Conservation (phyloP, 306 rosid species). For the Rosa lucieae region DNA sequence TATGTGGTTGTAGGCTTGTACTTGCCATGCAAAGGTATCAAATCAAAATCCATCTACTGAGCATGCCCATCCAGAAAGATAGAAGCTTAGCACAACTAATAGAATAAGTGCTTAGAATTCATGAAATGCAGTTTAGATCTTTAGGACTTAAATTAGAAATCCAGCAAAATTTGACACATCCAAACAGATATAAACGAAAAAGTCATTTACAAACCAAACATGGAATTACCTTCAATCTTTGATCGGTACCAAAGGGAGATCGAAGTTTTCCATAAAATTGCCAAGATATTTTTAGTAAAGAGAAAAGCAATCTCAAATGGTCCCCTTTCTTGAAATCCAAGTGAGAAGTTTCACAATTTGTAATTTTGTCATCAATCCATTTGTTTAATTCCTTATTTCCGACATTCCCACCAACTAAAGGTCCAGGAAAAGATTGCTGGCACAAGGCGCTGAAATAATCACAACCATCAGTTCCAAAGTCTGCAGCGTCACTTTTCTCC, state of each 20-base stretch:
- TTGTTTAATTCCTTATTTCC: constrained; percentile 70
- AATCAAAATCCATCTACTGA: neutral
- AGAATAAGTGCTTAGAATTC: neutral
- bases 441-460: constrained; percentile 60
- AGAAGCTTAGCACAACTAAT: neutral
- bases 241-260: constrained; percentile 67
- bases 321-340: constrained; percentile 54
- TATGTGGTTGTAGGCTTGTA: neutral
- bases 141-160: neutral
- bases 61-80: neutral
- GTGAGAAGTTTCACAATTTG: constrained; percentile 41
- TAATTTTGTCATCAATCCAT: constrained; percentile 76
- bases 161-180: neutral
- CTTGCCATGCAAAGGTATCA: neutral
- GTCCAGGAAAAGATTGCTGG: constrained; percentile 77
- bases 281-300: constrained; percentile 71
- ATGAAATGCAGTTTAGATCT: neutral
- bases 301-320: constrained; percentile 66
- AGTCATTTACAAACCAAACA: constrained; percentile 10
- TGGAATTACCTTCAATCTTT: constrained; percentile 49
- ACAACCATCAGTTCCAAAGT: constrained; percentile 35
- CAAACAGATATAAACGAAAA: neutral
- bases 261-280: constrained; percentile 78
- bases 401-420: constrained; percentile 74
- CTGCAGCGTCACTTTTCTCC: constrained; percentile 38